Base-by-base conservation (phyloP, 306 rosid genomes). In the Dryas alaskensis region DNA sequence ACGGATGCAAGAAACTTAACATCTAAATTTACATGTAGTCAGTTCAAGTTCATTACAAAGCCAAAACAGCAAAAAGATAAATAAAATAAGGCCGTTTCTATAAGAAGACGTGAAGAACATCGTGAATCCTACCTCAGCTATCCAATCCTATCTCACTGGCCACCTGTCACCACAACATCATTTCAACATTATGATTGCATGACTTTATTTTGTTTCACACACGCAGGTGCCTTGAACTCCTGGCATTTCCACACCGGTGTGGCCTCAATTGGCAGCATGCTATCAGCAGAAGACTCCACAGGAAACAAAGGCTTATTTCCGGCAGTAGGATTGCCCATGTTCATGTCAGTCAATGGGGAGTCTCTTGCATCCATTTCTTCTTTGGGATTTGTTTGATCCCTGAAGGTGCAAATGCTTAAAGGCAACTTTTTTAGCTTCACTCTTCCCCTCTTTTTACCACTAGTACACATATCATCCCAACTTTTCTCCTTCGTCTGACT, bases 371-470 rank as follows among this genome's bases (percentile, higher is more conserved):
- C 82, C 75, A 61, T 69, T 37, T 86, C 96, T 78, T 89, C 97
- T 83, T 85, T 88, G 43, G 85, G 84, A 11, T 84, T 88, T 1
- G 86, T 83, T 76, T 82, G 86, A 76, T 87, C 95, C 85, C 85
- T 83, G 53, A 84, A 81, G 16, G 88, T 70, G 79, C 95, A 88
- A 60, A 84, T 85, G 84, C 95, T 92, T 59, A 90, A 92, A n/a
- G 96, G 90, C 80, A 90, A 78, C 81, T 86, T 90, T 75, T 90
- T 92, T 69, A 90, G 92, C 88, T 90, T 92, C 85, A 84, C 89
- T 80, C 95, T 87, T 76, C 98, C 98, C 81, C 91, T 92, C 84
- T 86, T 92, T 84, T 86, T 92, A 50, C 90, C 95, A 64, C 79
- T 75, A 63, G 86, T 67, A 74, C 81, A 80, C 63, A 65, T 40